Evolutionary conservation across 2,329 filamentous ascomycete species (phyloP), one percentile per base, ranked within the genome.

Genomic region (Aspergillus ruber): DNA sequence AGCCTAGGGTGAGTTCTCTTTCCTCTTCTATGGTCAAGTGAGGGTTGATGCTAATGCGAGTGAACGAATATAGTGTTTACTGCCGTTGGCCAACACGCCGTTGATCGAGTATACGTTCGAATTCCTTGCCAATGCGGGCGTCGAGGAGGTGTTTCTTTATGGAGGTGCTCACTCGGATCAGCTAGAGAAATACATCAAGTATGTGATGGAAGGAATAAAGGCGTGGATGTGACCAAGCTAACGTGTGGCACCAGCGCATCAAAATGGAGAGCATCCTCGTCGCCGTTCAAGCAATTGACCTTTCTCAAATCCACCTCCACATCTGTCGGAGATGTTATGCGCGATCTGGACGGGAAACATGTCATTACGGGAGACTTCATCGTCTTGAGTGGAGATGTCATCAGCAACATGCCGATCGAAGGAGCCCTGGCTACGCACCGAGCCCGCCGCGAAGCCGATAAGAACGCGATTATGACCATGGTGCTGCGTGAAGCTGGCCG

Each of bases 401-500:
- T 98, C 43, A 88, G 89, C 55, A 97, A 96, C 62, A 74, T 97
- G 47, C 81, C 86, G 15, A 82, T 98, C n/a, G 88, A 91, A 52
- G 75, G 76, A 42, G 86, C 87, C 7, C 73, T 98, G 44, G 81
- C 83, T 3, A 83, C 82, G 45, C 93, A 98, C 67, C 83, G 88
- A 51, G 84, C 84, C 47, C 84, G 93, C 50, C 82, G 90, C 50
- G 81, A 85, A 62, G 83, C 84, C 46, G 89, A 94, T 72, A 91
- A 93, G 61, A 91, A 95, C 65, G 90, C 91, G 33, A 95, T 96
- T 69, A 97, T 98, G 93, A 98, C 93, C 3, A 86, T 96, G 78
- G 81, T 98, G 10, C 73, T 97, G 50, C 81, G 89, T 41, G 85
- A 90, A 64, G 87, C 84, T 7, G 88, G 88, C 41, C 72, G 78